phyloP scores from a whole-genome alignment of 345 rosid genomes.

The Pelargonium nanum region DNA sequence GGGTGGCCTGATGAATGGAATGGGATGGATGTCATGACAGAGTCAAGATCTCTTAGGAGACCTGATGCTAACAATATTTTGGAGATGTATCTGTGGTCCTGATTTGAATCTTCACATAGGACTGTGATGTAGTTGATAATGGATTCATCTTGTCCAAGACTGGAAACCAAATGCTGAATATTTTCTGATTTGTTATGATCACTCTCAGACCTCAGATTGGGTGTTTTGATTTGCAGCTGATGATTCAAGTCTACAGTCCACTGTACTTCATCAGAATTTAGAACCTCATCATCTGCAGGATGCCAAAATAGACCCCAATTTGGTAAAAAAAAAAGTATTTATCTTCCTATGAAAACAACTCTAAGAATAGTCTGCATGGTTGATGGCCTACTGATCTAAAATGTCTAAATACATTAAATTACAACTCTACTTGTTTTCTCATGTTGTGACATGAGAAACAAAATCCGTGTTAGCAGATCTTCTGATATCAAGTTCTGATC shows the following conservation, averaged over 20 bases:
- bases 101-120: constrained; percentile 19
- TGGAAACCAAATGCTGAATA: constrained; percentile 4
- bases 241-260: constrained; percentile 26
- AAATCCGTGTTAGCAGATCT: no score
- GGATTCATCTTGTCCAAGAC: background rate
- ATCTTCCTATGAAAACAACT: background rate
- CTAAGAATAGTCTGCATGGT: background rate
- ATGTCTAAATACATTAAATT: background rate
- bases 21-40: constrained; percentile 25
- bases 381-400: background rate
- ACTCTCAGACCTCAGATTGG: constrained; percentile 28
- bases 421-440: background rate
- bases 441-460: background rate
- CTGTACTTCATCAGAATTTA: constrained; percentile 30
- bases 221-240: constrained; percentile 18
- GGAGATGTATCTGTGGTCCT: constrained; percentile 51
- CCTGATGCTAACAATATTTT: constrained; percentile 55
- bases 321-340: background rate
- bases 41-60: constrained; percentile 44
- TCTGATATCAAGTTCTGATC: background rate
- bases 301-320: constrained; percentile 3
- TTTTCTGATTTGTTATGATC: constrained; percentile 17
- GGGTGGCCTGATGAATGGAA: constrained; percentile 43
- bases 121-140: background rate
- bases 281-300: constrained; percentile 40